Percentiles rank a stretch among this genome's conserved stretches.
Evolutionary conservation across 768 basidiomycete genomes (phyloP).

Genomic region (Cystofilobasidium bisporidii): DNA sequence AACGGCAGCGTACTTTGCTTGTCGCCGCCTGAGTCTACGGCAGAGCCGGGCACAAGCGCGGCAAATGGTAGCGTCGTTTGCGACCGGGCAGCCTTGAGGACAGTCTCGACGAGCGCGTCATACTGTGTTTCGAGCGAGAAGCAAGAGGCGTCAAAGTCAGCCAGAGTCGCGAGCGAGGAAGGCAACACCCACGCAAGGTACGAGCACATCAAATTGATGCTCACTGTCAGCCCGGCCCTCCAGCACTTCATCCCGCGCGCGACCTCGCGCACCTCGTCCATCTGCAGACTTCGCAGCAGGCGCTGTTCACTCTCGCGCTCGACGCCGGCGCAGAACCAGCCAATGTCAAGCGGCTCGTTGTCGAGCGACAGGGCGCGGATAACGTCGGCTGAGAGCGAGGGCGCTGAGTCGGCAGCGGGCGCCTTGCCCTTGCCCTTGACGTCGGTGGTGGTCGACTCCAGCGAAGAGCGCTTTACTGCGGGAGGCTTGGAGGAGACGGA

Average conservation of each 20-base stretch:
- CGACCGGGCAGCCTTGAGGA: slow-evolving; percentile 11
- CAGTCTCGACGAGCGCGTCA: not conserved
- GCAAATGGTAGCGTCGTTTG: slow-evolving; percentile 18
- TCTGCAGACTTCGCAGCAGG: slow-evolving; percentile 37
- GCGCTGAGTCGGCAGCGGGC: not conserved
- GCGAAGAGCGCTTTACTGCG: too few relatives aligned
- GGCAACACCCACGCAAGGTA: not conserved
- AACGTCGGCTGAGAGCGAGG: slow-evolving; percentile 12
- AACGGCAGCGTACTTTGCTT: slow-evolving; percentile 15
- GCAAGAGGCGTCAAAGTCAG: not conserved
- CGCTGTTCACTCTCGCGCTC: slow-evolving; percentile 33
- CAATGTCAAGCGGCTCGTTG: slow-evolving; percentile 24
- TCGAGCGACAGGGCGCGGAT: slow-evolving; percentile 28
- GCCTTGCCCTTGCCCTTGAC: slow-evolving; percentile 7
- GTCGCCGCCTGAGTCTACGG: not conserved
- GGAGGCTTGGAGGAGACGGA: not conserved
- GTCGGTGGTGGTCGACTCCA: not conserved
- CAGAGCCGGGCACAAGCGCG: not conserved
- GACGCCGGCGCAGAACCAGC: slow-evolving; percentile 10
- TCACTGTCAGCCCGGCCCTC: slow-evolving; percentile 26
- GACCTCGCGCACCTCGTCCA: slow-evolving; percentile 37
- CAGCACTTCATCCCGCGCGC: slow-evolving; percentile 34
- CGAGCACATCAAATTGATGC: not conserved
- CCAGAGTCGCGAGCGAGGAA: not conserved
- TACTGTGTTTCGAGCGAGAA: slow-evolving; percentile 3